Base-by-base conservation (phyloP, 2,329 filamentous ascomycete genomes). In the Arthrinium phaeospermum region DNA sequence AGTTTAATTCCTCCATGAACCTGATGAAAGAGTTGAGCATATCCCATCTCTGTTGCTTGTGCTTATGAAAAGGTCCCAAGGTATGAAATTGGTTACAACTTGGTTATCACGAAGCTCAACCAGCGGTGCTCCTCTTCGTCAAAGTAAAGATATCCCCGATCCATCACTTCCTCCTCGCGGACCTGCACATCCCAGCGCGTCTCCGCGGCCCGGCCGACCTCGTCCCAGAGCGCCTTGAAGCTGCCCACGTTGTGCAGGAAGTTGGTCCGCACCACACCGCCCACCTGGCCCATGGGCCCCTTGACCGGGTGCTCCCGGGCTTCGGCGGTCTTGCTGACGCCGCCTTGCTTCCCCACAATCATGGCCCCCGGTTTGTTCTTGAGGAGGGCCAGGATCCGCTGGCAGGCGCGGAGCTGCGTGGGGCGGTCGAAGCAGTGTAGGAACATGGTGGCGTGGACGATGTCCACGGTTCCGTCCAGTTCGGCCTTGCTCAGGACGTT, bases 401-500 rank as follows among this genome's bases (percentile, higher is more conserved):
- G 1, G 47, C 46, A 51, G 30, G 68, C 68, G 19, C 22, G 22
- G 1, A 70, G 22, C 68, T 70, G 68, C 34, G 68, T 57, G 30
- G 68, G 27, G n/a, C 68, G 47, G 47, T 70, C 68, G 22, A 70
- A 70, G 30, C 68, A 70, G n/a, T 70, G 68, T 2, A 70, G 68
- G 46, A 70, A 70, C 68, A 70, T 70, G 47, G 68, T 51, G 30
- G 68, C 68, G 68, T 70, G 68, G 34, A 70, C 19, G 13, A 70
- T 6, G 22, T 70, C 68, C 1, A 70, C 47, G 0, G 68, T 51
- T 6, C 68, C 47, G 68, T 70, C 68, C 2, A 57, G 4, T 0
- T 16, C 12, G 4, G 47, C 68, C 12, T n/a, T 24, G 12, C 16
- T 37, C 30, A 70, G 34, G 4, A 53, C 47, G 47, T 57, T 57